These are phyloP conservation scores for Ophiostoma perfectum DNA, from an alignment of 2,329 filamentous ascomycete genomes.

Conservation along the genomic window DNA sequence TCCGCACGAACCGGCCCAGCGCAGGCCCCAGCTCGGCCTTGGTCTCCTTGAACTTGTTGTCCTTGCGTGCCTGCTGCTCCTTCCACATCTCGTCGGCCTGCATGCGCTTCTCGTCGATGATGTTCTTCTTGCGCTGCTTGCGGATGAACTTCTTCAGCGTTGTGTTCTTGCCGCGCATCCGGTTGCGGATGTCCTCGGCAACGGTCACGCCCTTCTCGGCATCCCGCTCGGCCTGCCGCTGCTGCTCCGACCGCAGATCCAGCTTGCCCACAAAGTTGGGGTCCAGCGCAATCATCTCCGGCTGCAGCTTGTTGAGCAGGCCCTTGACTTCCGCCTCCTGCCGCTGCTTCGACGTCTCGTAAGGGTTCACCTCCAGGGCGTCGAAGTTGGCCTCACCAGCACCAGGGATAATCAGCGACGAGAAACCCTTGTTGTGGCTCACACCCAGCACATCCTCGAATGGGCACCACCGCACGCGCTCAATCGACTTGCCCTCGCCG, in stretches of 20 bases:
- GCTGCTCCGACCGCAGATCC: constrained; percentile 72
- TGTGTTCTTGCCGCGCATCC: constrained; percentile 73
- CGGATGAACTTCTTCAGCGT: constrained; percentile 80
- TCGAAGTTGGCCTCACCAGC: constrained; percentile 98
- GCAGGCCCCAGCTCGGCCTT: constrained; percentile 77
- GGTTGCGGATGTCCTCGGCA: constrained; percentile 64
- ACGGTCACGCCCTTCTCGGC: constrained; percentile 53
- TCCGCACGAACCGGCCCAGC: constrained; percentile 76
- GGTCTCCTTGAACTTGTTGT: constrained; percentile 57
- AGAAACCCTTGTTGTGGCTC: constrained; percentile 79
- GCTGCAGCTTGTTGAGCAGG: constrained; percentile 88
- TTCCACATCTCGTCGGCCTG: constrained; percentile 78
- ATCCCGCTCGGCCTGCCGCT: constrained; percentile 72
- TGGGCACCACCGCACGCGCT: constrained; percentile 84
- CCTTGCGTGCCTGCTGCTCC: constrained; percentile 61
- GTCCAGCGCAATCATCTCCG: constrained; percentile 94
- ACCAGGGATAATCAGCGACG: constrained; percentile 82
- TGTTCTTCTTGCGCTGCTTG: constrained; percentile 87
- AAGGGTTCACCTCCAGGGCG: constrained; percentile 87
- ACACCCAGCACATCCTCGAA: constrained; percentile 84
- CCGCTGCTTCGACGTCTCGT: constrained; percentile 86
- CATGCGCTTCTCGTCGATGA: constrained; percentile 92
- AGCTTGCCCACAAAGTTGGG: constrained; percentile 87
- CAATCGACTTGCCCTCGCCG: constrained; percentile 73
- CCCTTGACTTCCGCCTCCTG: constrained; percentile 87